Percentiles rank a stretch among this genome's conserved stretches.
Evolutionary conservation across 208 protist genomes (phyloP).

Genomic region (Leishmania turanica): DNA sequence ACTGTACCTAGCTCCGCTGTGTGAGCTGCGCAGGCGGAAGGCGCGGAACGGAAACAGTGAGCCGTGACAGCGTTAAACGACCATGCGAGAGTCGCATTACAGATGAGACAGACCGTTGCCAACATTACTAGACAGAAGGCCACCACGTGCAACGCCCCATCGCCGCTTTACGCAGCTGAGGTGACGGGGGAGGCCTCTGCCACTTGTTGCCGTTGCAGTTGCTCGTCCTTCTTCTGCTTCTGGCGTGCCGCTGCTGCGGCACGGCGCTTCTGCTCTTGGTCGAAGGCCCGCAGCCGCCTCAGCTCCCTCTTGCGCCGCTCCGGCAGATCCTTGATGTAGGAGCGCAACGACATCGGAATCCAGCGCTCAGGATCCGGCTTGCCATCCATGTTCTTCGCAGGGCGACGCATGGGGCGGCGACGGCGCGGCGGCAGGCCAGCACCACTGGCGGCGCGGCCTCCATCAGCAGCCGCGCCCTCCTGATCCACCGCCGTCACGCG

Average conservation of each 20-base stretch:
- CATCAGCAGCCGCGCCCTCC: not conserved
- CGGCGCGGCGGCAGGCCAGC: conserved; percentile 34
- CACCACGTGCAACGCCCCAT: not conserved
- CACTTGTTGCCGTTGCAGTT: not conserved
- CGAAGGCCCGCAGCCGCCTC: conserved; percentile 75
- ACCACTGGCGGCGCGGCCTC: not conserved
- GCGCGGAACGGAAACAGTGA: not conserved
- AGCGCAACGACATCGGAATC: conserved; percentile 82
- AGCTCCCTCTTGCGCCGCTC: conserved; percentile 81
- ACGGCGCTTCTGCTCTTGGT: conserved; percentile 83
- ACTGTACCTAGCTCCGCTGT: not conserved
- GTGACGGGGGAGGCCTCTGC: not conserved
- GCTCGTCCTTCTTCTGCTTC: conserved; percentile 20
- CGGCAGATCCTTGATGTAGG: conserved; percentile 86
- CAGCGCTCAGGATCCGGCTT: conserved; percentile 86
- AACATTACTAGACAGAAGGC: not conserved
- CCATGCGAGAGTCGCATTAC: not conserved
- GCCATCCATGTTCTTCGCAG: conserved; percentile 70
- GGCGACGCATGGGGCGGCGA: conserved; percentile 46
- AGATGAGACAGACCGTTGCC: not conserved
- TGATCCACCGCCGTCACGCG: conserved; percentile 34
- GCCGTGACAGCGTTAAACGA: not conserved
- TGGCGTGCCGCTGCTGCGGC: conserved; percentile 34
- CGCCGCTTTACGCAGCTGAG: not conserved
- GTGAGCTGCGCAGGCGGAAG: not conserved